Conservation (phyloP, 2,329 filamentous ascomycete species). For the Bipolaris zeicola region DNA sequence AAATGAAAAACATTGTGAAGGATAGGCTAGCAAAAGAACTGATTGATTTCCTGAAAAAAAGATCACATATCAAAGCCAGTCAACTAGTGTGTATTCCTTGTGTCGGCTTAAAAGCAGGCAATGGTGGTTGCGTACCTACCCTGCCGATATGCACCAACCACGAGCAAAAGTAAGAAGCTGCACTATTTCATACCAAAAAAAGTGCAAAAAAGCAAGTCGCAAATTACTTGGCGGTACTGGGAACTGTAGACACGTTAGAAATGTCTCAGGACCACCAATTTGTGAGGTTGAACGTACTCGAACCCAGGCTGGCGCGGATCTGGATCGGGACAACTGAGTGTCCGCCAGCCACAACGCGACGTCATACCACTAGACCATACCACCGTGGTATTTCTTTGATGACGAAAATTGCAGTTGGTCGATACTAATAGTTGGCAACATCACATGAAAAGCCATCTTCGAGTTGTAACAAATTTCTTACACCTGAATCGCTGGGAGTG, state of each 20-base stretch:
- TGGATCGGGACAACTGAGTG: conserved; percentile 30
- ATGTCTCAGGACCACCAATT: conserved; percentile 24
- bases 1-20: too few species aligned
- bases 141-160: too few species aligned
- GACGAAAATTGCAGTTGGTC: neutral
- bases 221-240: conserved; percentile 39
- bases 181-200: neutral
- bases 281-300: conserved; percentile 35
- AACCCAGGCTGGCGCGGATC: conserved; percentile 48
- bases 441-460: neutral
- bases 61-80: too few species aligned
- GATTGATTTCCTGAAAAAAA: too few species aligned
- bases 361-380: conserved; percentile 50
- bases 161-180: neutral
- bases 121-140: too few species aligned
- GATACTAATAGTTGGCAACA: neutral
- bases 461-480: too few species aligned
- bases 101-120: too few species aligned
- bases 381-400: conserved; percentile 33
- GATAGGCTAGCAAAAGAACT: too few species aligned
- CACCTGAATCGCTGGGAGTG: neutral
- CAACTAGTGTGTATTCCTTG: too few species aligned
- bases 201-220: conserved; percentile 24
- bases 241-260: conserved; percentile 37
- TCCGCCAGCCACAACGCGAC: conserved; percentile 48